A percentile compares a stretch with the other conserved stretches of the same genome.
phyloP scores from a whole-genome alignment of 2,329 filamentous ascomycete genomes.

The Epichloe coenophiala region DNA sequence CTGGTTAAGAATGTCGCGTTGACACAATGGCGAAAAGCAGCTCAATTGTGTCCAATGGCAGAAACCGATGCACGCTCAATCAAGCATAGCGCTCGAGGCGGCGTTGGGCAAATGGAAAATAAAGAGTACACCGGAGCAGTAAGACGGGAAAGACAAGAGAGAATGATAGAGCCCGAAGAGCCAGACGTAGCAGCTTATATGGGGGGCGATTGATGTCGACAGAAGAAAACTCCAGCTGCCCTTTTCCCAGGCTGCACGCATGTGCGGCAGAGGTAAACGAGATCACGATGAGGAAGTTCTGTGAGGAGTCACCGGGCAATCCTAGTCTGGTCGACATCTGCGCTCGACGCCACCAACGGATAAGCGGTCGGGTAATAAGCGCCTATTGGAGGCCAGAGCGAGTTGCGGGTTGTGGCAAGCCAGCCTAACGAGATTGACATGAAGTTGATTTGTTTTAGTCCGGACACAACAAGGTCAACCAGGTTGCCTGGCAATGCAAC shows the following conservation, averaged over 20 bases:
- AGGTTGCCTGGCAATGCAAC: too few relatives aligned
- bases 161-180: not conserved
- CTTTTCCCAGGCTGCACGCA: not conserved
- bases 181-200: not conserved
- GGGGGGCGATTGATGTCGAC: not conserved
- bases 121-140: not conserved
- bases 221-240: not conserved
- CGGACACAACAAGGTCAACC: too few relatives aligned
- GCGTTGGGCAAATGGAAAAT: not conserved
- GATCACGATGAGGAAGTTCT: not conserved
- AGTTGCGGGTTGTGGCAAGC: not conserved
- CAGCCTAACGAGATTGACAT: too few relatives aligned
- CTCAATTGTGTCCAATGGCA: not conserved
- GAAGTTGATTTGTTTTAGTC: too few relatives aligned
- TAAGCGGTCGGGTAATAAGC: not conserved
- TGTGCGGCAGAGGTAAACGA: not conserved
- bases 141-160: not conserved
- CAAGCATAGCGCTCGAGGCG: not conserved
- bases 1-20: not conserved
- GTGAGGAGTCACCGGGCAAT: conserved; percentile 6
- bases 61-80: not conserved
- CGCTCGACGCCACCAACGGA: conserved; percentile 1
- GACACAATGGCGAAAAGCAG: not conserved
- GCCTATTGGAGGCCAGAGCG: not conserved
- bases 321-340: not conserved